phyloP scores from a whole-genome alignment of 805 yeast genomes.

The Metschnikowia kofuensis region DNA sequence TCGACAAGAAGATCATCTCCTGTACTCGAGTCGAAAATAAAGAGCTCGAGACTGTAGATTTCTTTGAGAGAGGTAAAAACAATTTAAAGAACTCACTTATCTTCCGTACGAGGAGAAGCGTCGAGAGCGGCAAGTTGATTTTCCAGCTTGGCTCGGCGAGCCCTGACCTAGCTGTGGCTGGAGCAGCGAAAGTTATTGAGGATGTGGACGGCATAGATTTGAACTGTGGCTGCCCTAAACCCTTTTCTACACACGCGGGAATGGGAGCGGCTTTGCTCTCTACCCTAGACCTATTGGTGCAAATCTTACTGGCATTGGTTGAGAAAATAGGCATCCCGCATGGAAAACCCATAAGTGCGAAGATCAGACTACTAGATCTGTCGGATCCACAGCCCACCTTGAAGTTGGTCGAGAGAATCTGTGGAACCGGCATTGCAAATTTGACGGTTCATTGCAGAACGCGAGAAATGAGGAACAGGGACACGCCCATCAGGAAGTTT shows the following conservation, averaged over 20 bases:
- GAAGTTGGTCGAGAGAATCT: conserved; percentile 47
- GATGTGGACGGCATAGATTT: conserved; percentile 94
- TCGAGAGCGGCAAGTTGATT: conserved; percentile 66
- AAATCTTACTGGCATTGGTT: conserved; percentile 67
- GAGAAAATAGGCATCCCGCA: conserved; percentile 75
- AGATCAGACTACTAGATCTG: conserved; percentile 74
- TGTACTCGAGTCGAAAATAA: conserved; percentile 65
- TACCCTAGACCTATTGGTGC: conserved; percentile 76
- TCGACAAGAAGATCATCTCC: conserved; percentile 76
- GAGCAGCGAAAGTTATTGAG: conserved; percentile 72
- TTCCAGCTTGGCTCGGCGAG: conserved; percentile 90
- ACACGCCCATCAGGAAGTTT: conserved; percentile 72
- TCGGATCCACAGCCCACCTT: conserved; percentile 53
- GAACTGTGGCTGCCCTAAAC: conserved; percentile 97
- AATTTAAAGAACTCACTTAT: conserved; percentile 45
- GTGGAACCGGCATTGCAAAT: conserved; percentile 77
- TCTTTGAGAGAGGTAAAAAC: conserved; percentile 28
- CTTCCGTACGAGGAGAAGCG: conserved; percentile 66
- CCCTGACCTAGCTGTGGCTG: conserved; percentile 82
- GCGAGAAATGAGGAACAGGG: conserved; percentile 82
- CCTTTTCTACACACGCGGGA: conserved; percentile 89
- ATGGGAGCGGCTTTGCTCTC: conserved; percentile 94
- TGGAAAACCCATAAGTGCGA: conserved; percentile 82
- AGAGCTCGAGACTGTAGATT: conserved; percentile 59
- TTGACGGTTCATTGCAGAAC: conserved; percentile 93